Evolutionary conservation across 2,329 filamentous ascomycete species (phyloP), one percentile per base, ranked within the genome.

Genomic region (Aspergillus spinulosporus): DNA sequence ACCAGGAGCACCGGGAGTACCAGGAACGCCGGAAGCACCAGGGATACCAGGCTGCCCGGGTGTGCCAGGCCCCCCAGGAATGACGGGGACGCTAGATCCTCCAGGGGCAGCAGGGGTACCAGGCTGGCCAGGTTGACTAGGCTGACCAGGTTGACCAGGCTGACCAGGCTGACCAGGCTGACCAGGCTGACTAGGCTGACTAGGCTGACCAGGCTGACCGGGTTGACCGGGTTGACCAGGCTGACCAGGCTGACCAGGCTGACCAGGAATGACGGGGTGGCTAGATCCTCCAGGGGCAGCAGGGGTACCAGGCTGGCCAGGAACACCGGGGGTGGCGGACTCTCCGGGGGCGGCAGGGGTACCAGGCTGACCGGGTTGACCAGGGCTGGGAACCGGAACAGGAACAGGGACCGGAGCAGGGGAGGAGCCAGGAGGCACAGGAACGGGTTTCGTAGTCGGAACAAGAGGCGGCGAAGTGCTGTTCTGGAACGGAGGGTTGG

Each of bases 401-500:
- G 59, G 55, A 36, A 49, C 57, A 49, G 49, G 52, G 6, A 53
- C 56, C 21, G 61, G 59, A 14, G 39, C 44, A 54, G 55, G 53
- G 15, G 49, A 49, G 31, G 14, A 44, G 46, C 44, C 59, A 9
- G 59, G 54, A 21, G 56, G 43, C 36, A 59, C 50, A 42, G 62
- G 57, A 31, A 45, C 54, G 8, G 64, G 64, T 49, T 57, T 44
- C 42, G 54, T 54, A 5, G 56, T 54, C n/a, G 51, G 50, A 21
- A 52, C 8, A 15, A 58, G 34, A n/a, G 54, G 55, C 11, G 58
- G 55, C 32, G 48, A 42, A 29, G 62, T 66, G 51, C 52, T 54
- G 54, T 59, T 62, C 47, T 58, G 64, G 60, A 55, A 62, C 5
- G 39, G 39, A 42, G 21, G n/a, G n/a, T 21, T 15, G 14, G n/a